These are phyloP conservation scores for Acidomyces sp. DNA, from an alignment of 495 filamentous ascomycete genomes.

Conservation along the genomic window DNA sequence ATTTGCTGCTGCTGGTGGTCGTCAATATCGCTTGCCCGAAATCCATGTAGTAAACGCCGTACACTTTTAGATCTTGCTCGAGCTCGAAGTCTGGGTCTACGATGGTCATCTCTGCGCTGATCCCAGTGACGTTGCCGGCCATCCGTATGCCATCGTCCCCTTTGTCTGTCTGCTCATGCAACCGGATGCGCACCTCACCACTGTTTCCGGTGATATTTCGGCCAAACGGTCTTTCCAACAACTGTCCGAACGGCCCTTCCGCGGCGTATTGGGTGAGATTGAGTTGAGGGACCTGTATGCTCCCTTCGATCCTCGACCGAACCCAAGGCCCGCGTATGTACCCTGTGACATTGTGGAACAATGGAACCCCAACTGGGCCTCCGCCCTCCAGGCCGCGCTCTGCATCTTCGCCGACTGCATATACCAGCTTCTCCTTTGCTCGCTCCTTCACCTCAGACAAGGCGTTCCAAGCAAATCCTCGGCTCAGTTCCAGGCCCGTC, in stretches of 20 bases:
- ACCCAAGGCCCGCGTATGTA: constrained; percentile 66
- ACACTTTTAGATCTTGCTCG: constrained; percentile 59
- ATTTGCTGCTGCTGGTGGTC: constrained; percentile 87
- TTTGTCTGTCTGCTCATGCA: constrained; percentile 18
- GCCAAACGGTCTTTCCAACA: constrained; percentile 15
- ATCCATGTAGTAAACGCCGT: constrained; percentile 70
- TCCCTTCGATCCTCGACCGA: constrained; percentile 37
- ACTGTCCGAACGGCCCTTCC: constrained; percentile 16
- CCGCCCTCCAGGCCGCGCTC: constrained; percentile 13
- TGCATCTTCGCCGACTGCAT: constrained; percentile 29
- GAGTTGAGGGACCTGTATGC: constrained; percentile 28
- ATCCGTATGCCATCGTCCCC: neutral
- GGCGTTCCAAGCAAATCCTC: constrained; percentile 62
- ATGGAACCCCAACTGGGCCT: constrained; percentile 23
- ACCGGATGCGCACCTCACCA: constrained; percentile 20
- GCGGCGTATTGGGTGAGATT: constrained; percentile 41
- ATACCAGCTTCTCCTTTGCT: constrained; percentile 39
- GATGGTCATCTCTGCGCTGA: constrained; percentile 52
- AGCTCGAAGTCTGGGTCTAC: constrained; percentile 50
- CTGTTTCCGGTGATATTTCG: constrained; percentile 24
- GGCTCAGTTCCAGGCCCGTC: constrained; percentile 57
- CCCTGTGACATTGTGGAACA: constrained; percentile 75
- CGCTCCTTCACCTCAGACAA: constrained; percentile 43
- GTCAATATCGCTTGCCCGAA: constrained; percentile 64
- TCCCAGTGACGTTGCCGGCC: constrained; percentile 29